Evolutionary conservation across 2,329 filamentous ascomycete species (phyloP).

Genomic region (Metarhizium brunneum): DNA sequence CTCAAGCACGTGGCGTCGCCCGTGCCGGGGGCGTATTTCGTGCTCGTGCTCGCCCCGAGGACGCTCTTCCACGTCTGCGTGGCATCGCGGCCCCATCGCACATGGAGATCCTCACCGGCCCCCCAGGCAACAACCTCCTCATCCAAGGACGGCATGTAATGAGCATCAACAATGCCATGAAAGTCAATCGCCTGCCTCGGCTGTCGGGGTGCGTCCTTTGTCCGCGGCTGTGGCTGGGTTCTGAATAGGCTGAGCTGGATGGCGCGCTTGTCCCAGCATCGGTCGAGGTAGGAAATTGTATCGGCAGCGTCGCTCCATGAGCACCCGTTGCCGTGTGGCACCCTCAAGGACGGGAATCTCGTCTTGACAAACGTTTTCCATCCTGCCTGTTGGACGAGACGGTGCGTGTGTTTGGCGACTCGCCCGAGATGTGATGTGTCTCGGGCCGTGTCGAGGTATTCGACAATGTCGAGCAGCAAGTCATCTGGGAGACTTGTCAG

Average conservation of each 20-base stretch:
- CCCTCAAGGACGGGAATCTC: constrained; percentile 31
- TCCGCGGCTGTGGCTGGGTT: neutral
- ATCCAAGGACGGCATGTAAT: constrained; percentile 22
- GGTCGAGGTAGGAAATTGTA: constrained; percentile 38
- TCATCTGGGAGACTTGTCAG: constrained; percentile 40
- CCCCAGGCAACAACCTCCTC: constrained; percentile 42
- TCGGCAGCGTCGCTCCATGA: constrained; percentile 32
- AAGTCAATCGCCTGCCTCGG: constrained; percentile 30
- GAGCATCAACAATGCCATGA: constrained; percentile 39
- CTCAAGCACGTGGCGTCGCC: constrained; percentile 42
- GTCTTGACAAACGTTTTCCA: constrained; percentile 41
- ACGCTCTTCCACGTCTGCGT: constrained; percentile 26
- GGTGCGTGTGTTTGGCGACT: constrained; percentile 29
- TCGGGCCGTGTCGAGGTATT: constrained; percentile 36
- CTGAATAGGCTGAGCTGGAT: constrained; percentile 25
- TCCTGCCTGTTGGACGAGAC: constrained; percentile 30
- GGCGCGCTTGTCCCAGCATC: constrained; percentile 42
- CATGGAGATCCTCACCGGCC: constrained; percentile 40
- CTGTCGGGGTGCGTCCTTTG: constrained; percentile 11
- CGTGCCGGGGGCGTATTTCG: constrained; percentile 31
- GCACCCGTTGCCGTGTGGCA: constrained; percentile 17
- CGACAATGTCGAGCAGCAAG: constrained; percentile 38
- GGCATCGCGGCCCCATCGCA: constrained; percentile 24
- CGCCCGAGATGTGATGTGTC: constrained; percentile 34
- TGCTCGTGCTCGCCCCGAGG: constrained; percentile 20